phyloP scores from a whole-genome alignment of 2,329 filamentous ascomycete genomes.

The Xylariaceae sp. region DNA sequence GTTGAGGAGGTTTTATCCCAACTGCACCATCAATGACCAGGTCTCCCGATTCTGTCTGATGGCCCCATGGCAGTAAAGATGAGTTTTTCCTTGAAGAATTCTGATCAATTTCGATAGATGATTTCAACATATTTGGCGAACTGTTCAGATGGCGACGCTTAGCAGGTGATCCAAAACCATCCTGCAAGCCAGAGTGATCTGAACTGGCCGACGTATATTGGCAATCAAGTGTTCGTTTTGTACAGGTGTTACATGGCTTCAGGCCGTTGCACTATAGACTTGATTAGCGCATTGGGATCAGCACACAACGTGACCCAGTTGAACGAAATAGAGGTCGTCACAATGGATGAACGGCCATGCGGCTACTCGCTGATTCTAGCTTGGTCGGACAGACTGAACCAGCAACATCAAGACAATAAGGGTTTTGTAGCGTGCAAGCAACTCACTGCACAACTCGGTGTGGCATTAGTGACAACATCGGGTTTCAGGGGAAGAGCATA shows the following conservation, averaged over 20 bases:
- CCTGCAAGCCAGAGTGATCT: constrained; percentile 28
- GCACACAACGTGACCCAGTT: constrained; percentile 11
- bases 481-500: neutral
- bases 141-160: constrained; percentile 35
- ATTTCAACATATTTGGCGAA: constrained; percentile 25
- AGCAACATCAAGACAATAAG: neutral
- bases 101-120: constrained; percentile 29
- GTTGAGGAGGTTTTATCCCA: constrained; percentile 18
- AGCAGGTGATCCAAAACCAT: constrained; percentile 34
- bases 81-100: constrained; percentile 23
- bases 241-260: constrained; percentile 53
- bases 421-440: constrained; percentile 5
- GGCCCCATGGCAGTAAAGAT: constrained; percentile 26
- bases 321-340: neutral
- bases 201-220: constrained; percentile 37
- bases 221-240: constrained; percentile 46
- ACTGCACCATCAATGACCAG: constrained; percentile 18
- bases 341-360: neutral
- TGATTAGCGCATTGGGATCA: constrained; percentile 21
- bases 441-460: constrained; percentile 15
- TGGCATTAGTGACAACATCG: constrained; percentile 7
- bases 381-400: neutral
- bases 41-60: constrained; percentile 17
- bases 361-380: neutral
- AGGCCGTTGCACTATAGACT: constrained; percentile 51